A percentile compares a stretch with the other conserved stretches of the same genome.
phyloP scores from a whole-genome alignment of 371 early-diverging fungal species.

The Coemansia sp. region DNA sequence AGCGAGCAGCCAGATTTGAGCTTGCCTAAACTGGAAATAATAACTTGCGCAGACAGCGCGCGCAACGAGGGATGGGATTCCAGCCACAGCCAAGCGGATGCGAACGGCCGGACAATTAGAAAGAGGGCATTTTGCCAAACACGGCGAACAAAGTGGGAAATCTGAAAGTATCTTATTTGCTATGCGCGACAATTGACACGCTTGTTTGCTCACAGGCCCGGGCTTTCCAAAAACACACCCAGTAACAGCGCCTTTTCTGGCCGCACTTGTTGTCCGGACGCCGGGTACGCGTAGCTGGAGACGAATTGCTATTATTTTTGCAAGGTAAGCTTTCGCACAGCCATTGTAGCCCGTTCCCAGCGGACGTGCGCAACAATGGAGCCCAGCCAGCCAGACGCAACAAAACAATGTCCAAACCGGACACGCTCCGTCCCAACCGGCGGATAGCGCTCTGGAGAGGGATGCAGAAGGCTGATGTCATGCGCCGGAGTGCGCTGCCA shows the following conservation, averaged over 20 bases:
- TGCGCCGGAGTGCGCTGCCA: not conserved
- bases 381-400: slow-evolving; percentile 3
- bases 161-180: slow-evolving; percentile 1
- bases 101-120: not conserved
- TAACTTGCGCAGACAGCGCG: not conserved
- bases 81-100: slow-evolving; percentile 10
- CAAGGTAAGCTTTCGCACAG: slow-evolving; percentile 2
- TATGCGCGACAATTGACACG: slow-evolving; percentile 1
- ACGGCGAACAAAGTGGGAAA: slow-evolving; percentile 3
- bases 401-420: slow-evolving; percentile 5
- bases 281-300: slow-evolving; percentile 6
- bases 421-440: not conserved
- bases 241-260: slow-evolving; percentile 6
- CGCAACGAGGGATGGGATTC: slow-evolving; percentile 1
- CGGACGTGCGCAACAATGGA: slow-evolving; percentile 12
- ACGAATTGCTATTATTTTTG: not conserved
- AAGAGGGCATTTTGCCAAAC: slow-evolving; percentile 1
- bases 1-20: not conserved
- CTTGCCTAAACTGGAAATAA: not conserved
- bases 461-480: not conserved
- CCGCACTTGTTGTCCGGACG: not conserved
- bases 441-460: too few species aligned
- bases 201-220: slow-evolving; percentile 9
- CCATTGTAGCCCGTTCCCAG: slow-evolving; percentile 1
- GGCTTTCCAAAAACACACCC: not conserved